Percentiles rank a stretch among this genome's conserved stretches.
Conservation (phyloP, 768 basidiomycete species). For the Lepiota venenata region DNA sequence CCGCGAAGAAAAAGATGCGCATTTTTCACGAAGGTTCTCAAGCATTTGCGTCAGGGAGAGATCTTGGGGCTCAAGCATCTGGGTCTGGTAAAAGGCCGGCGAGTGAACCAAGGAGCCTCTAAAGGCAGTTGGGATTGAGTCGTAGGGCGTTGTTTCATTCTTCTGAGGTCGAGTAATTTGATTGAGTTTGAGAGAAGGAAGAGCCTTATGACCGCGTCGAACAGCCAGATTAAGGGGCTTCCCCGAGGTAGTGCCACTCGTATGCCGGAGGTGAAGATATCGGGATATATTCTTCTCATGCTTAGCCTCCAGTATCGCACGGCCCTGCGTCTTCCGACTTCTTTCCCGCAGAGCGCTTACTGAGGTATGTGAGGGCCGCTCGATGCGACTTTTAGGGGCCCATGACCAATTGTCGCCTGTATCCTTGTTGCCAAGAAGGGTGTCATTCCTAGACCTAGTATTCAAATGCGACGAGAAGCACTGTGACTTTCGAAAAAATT, state of each 20-base stretch:
- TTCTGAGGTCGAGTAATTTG: neutral
- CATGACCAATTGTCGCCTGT: neutral
- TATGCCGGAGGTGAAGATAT: neutral
- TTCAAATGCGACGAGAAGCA: neutral
- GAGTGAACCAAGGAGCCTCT: neutral
- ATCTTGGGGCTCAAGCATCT: neutral
- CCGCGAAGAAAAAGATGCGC: constrained; percentile 1
- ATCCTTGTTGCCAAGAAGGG: neutral
- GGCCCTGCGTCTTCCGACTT: neutral
- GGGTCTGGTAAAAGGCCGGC: neutral
- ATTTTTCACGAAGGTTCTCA: constrained; percentile 5
- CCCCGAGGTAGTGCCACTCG: neutral
- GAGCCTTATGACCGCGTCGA: constrained; percentile 2
- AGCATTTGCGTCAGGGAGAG: constrained; percentile 1
- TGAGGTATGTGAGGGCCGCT: neutral
- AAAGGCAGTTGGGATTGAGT: constrained; percentile 5
- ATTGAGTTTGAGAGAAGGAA: neutral
- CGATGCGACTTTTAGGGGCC: neutral
- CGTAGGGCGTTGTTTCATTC: neutral
- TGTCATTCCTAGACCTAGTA: neutral
- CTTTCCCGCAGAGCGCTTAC: no score
- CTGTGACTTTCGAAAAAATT: no score
- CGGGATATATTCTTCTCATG: neutral
- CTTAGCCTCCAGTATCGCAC: neutral
- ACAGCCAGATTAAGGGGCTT: neutral